Base-by-base conservation (phyloP, 2,329 filamentous ascomycete genomes). In the Penicillium sp. region DNA sequence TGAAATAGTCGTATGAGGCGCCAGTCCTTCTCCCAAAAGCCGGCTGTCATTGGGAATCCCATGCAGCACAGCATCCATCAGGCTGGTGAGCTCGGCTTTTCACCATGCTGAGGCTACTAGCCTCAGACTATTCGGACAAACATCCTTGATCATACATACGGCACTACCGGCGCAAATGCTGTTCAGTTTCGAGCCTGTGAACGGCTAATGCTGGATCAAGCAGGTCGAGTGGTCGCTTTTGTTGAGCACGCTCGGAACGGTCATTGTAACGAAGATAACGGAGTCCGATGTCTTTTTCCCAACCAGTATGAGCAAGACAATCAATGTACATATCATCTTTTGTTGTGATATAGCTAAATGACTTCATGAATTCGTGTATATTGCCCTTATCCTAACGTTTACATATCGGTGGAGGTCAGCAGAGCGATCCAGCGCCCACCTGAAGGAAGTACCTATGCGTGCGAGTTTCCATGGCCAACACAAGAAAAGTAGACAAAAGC, bases 181-280 rank as follows among this genome's bases (percentile, higher is more conserved):
- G 1, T 53, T 74, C 4, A 69, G 69, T 3, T 40, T 57, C 5
- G 49, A 56, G 0, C 49, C 68, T 34, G 19, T n/a, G n/a, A n/a
- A n/a, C n/a, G n/a, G n/a, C n/a, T n/a, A 22, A 3, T 22, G 19
- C 19, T 22, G 3, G 19, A 64, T 70, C n/a, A 69, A 71, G 37
- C 56, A 63, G 31, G 65, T 64, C 10, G 64, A 74, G 50, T 62
- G 59, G 27, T 44, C 60, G 29, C 63, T 63, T 45, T 51, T 72
- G 38, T 53, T 53, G 18, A 58, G 47, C 2, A 71, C 72, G 63
- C 49, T 57, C 9, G 63, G 7, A 25, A 25, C 8, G 22, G 3
- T 25, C 22, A 3, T 25, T 5, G 8, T 25, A 25, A 25, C 22
- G 22, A 25, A 8, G 8, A 25, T 7, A 25, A 25, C 8, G 22